Evolutionary conservation across 1,139 yeast species (phyloP).

Genomic region (Oligophagozyma castellii): DNA sequence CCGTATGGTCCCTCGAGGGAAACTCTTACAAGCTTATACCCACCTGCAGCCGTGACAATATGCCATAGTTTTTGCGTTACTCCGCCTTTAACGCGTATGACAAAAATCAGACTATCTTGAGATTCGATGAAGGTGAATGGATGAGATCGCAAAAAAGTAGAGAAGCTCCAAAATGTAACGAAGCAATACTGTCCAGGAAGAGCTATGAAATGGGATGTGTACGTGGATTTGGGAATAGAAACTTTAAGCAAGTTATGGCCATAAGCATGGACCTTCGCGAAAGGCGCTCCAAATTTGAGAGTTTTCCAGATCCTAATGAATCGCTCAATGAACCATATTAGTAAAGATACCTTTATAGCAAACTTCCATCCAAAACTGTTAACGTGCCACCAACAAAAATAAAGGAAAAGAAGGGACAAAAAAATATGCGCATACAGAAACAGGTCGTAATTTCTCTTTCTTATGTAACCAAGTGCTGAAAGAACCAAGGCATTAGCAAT

Average conservation of each 20-base stretch:
- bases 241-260: conserved; percentile 28
- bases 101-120: conserved; percentile 28
- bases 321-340: conserved; percentile 55
- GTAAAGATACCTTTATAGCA: conserved; percentile 39
- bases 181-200: conserved; percentile 22
- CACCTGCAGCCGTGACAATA: conserved; percentile 11
- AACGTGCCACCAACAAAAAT: conserved; percentile 49
- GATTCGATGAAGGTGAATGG: conserved; percentile 46
- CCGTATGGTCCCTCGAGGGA: conserved; percentile 59
- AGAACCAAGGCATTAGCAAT: conserved; percentile 12
- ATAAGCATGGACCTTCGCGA: conserved; percentile 36
- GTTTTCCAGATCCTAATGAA: conserved; percentile 38
- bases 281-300: conserved; percentile 30
- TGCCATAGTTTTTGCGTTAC: conserved; percentile 28
- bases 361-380: conserved; percentile 31
- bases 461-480: conserved; percentile 35
- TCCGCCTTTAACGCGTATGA: conserved; percentile 36
- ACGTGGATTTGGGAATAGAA: conserved; percentile 24
- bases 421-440: conserved; percentile 47
- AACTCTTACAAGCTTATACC: conserved; percentile 23
- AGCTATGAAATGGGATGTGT: conserved; percentile 23
- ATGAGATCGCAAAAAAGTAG: conserved; percentile 56
- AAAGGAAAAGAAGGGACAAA: conserved; percentile 41
- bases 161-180: conserved; percentile 15
- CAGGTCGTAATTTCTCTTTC: conserved; percentile 48